Base-by-base conservation (phyloP, 2,329 filamentous ascomycete species). In the Penicillium oxalicum region DNA sequence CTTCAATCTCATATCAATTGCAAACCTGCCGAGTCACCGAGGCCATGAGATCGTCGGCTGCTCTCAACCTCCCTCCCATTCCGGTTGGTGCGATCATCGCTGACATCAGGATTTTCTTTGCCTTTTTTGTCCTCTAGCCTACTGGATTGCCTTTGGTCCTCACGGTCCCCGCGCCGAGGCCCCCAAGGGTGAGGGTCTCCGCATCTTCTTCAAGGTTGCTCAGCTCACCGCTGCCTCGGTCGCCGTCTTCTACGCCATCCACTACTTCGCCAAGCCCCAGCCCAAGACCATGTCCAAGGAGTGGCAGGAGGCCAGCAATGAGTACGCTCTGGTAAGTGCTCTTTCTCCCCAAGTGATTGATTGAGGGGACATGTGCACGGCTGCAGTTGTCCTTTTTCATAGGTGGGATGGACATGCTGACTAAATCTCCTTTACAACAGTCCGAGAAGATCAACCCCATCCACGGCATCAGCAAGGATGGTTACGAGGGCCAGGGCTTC, bases 91-190 rank as follows among this genome's bases (percentile, higher is more conserved):
- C 18, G 18, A 18, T 47, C 7, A 44, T 34, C 29, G 35, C 45
- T 28, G 40, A 37, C 35, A 52, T 61, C 55, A 49, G 58, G 68
- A 48, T 66, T 39, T 43, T 48, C 55, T 13, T 45, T 50, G 25
- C 53, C 41, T 41, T 38, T 52, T 44, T 27, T 34, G 54, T 48
- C 39, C 11, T 60, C 72, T 70, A 98, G 93, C 93, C 58, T 98
- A 97, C 83, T 98, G 88, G 86, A 95, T 98, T 68, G 91, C 93
- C 60, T 98, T 98, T 70, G 93, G 93, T 59, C 85, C 91, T 67
- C 93, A 98, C 74, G 93, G 93, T 50, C 93, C 93, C 63, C 91
- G 93, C 64, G 84, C 91, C 61, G 76, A 79, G 55, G 72, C 86
- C 60, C 88, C 91, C 55, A 87, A 93, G 59, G 91, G 88, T 65